Conservation (phyloP, 2,329 filamentous ascomycete genomes). For the Mollisiaceae sp. region DNA sequence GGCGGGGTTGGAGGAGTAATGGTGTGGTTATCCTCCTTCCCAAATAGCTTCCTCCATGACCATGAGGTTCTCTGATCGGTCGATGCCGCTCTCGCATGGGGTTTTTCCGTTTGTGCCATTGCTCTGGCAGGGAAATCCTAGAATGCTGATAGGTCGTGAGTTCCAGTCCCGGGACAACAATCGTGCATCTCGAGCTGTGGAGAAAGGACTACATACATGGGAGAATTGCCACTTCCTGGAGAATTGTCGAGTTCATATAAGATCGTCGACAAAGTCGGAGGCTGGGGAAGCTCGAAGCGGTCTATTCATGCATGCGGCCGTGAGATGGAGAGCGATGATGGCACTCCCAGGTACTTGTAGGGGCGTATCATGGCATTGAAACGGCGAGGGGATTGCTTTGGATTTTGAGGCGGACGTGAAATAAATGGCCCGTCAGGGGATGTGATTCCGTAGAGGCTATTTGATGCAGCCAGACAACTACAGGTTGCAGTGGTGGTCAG, state of each 20-base stretch:
- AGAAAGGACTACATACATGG: slow-evolving; percentile 25
- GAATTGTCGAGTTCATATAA: slow-evolving; percentile 22
- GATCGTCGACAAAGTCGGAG: slow-evolving; percentile 27
- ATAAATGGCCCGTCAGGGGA: slow-evolving; percentile 28
- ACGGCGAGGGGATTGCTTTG: slow-evolving; percentile 15
- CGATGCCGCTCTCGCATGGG: slow-evolving; percentile 36
- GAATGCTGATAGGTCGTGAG: slow-evolving; percentile 31
- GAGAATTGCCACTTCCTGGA: slow-evolving; percentile 18
- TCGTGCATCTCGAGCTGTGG: slow-evolving; percentile 10
- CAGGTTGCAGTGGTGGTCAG: slow-evolving; percentile 21
- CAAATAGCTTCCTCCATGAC: slow-evolving; percentile 42
- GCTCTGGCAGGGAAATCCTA: slow-evolving; percentile 32
- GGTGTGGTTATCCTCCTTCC: slow-evolving; percentile 35
- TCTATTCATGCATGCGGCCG: slow-evolving; percentile 36
- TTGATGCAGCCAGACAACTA: slow-evolving; percentile 13
- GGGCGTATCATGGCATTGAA: slow-evolving; percentile 39
- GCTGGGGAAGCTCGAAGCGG: slow-evolving; percentile 26
- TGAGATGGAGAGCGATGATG: slow-evolving; percentile 31
- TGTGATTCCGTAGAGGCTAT: slow-evolving; percentile 20
- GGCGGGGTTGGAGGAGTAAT: slow-evolving; percentile 26
- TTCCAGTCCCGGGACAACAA: slow-evolving; percentile 20
- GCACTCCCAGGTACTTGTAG: slow-evolving; percentile 36
- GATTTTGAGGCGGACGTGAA: slow-evolving; percentile 32
- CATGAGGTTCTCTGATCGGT: slow-evolving; percentile 38
- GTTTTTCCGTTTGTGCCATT: slow-evolving; percentile 39